A percentile compares a stretch with the other conserved stretches of the same genome.
These are phyloP conservation scores for Thymus mandschuricus DNA, from an alignment of 257 asterid genomes.

Conservation along the genomic window DNA sequence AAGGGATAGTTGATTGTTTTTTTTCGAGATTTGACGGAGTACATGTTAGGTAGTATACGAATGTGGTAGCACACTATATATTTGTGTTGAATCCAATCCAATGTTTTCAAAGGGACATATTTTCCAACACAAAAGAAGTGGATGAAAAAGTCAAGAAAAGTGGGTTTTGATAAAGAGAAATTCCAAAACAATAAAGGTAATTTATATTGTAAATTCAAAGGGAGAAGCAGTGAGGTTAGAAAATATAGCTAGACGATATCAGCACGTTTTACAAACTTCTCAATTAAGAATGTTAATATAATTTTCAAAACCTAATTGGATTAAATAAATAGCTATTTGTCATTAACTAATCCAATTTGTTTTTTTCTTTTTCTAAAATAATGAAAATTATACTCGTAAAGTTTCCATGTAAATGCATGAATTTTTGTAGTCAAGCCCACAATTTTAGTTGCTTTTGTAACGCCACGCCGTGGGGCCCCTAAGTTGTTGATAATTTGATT, in stretches of 20 bases:
- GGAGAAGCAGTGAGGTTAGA: neutral
- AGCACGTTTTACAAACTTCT: neutral
- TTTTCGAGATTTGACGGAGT: too few species aligned
- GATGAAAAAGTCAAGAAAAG: constrained; percentile 35
- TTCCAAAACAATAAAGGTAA: constrained; percentile 1
- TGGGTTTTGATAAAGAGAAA: constrained; percentile 19
- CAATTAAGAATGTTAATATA: neutral
- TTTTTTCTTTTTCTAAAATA: neutral
- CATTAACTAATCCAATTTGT: neutral
- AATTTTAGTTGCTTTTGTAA: constrained; percentile 10
- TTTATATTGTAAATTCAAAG: neutral
- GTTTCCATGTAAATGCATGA: neutral
- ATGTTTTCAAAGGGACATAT: neutral
- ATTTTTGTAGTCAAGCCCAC: constrained; percentile 1
- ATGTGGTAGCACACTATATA: neutral
- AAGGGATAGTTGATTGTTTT: too few species aligned
- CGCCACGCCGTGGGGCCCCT: neutral
- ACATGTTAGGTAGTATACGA: neutral
- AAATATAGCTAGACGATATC: constrained; percentile 8
- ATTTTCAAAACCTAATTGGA: constrained; percentile 10
- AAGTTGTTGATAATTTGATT: too few species aligned
- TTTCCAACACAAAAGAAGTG: neutral
- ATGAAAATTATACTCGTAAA: neutral
- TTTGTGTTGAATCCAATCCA: neutral
- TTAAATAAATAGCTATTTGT: neutral